Evolutionary conservation across 495 filamentous ascomycete genomes (phyloP).

Genomic region (Amphirosellinia nigrospora): DNA sequence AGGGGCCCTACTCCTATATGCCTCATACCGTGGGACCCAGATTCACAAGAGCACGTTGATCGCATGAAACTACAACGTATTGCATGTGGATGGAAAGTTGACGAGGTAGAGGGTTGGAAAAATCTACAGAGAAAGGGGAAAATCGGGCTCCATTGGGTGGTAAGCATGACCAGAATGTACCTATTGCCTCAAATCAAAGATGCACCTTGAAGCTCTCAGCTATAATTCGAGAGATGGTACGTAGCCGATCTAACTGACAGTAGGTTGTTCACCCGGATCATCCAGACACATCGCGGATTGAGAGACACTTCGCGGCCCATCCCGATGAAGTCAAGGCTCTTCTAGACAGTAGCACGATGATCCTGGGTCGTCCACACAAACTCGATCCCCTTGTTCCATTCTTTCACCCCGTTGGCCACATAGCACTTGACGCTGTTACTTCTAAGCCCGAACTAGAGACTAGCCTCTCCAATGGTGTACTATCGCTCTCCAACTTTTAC

Average conservation of each 20-base stretch:
- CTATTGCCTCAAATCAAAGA: background rate
- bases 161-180: conserved; percentile 16
- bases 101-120: conserved; percentile 31
- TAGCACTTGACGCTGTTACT: conserved; percentile 30
- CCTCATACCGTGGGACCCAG: conserved; percentile 44
- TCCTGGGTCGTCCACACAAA: conserved; percentile 28
- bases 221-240: background rate
- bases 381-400: background rate
- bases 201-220: background rate
- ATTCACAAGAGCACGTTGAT: conserved; percentile 37
- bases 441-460: conserved; percentile 23
- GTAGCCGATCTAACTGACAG: background rate
- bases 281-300: conserved; percentile 4
- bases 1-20: background rate
- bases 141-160: conserved; percentile 31
- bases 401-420: conserved; percentile 45
- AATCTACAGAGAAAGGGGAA: conserved; percentile 21
- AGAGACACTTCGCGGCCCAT: conserved; percentile 19
- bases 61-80: conserved; percentile 42
- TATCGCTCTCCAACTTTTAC: conserved; percentile 40
- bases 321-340: conserved; percentile 30
- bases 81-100: conserved; percentile 41
- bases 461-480: conserved; percentile 13
- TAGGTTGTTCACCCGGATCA: conserved; percentile 26
- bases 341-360: conserved; percentile 28